Evolutionary conservation across 176 grass and related monocot species (phyloP), one percentile per base, ranked within the genome.

Genomic region (Oryza coarctata): DNA sequence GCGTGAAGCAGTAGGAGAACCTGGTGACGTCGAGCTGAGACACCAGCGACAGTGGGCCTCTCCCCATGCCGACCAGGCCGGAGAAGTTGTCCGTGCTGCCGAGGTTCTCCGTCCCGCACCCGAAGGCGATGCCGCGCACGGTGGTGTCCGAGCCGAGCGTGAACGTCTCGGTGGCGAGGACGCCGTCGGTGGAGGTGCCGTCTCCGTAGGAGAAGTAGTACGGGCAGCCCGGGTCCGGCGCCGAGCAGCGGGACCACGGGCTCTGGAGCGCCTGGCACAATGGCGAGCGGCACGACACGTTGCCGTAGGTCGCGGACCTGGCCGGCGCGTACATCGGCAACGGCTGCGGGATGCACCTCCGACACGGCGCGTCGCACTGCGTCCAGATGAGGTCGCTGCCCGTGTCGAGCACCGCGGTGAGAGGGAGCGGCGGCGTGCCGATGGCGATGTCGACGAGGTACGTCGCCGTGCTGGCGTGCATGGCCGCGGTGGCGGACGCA

Each of bases 331-430:
- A 93, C 26, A 90, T 34, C n/a, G 84, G 87, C 68, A 41, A 31
- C 2, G 88, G 91, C 84, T 91, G 85, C 26, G 78, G 49, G 74
- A 91, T 88, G 75, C 88, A 94, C 73, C 70, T 14, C 17, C 33
- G 64, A 75, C 91, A 94, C 14, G 88, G 85, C 55, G 83, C 57
- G 50, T 88, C 79, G 80, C 89, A 94, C 80, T 93, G 94, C 49
- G 94, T 97, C 94, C 94, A 97, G 63, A 89, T 84, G 78, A 93
- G 91, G 67, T 93, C 91, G 71, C 90, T 97, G 20, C 94, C 94
- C 8, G 88, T 97, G 86, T 97, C 90, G 73, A 90, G 77, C 39
- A 96, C 87, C 71, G 83, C 88, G 55, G 90, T 79, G 32, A 93
- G 36, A 23, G 80, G 23, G 0, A 88, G 44, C 27, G 79, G 85